Base-by-base conservation (phyloP, 495 filamentous ascomycete species). In the Talaromyces adpressus region DNA sequence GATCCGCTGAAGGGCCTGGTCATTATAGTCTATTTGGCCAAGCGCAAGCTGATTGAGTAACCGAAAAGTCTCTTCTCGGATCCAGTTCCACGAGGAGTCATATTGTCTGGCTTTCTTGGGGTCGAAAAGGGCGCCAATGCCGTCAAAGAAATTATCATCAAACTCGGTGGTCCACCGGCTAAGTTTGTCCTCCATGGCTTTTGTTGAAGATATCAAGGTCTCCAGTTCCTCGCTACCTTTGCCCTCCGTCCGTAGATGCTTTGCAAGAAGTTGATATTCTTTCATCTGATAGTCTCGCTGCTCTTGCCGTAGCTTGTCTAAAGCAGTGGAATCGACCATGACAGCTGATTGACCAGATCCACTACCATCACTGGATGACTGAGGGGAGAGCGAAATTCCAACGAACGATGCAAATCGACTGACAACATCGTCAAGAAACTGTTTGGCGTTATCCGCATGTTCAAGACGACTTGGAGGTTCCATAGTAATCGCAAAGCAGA, bases 21-120 rank as follows among this genome's bases (percentile, higher is more conserved):
- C 94, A 16, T 98, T 89, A 22, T 87, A 90, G 78, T 91, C 86
- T 27, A 98, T 84, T 57, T 94, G 85, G 47, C 94, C 94, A 66
- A 98, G 98, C 69, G 98, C 97, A 68, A 98, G 95, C 71, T 98
- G 94, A 75, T 91, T 98, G 80, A 92, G 98, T 93, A 98, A 98
- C 78, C 85, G 91, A 36, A 98, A 82, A 41, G 93, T 93, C 75
- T 98, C 94, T 71, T 98, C 94, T 61, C 94, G 89, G 29, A 91
- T 94, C 94, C 94, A 98, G 73, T 98, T 98, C 94, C 94, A 98
- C 0, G 91, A 93, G 0, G 94, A 97, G 73, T 98, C 94, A 77
- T 98, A 98, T 11, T 95, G 85, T 73, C 94, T 87, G 22, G 94
- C 92, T 75, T 98, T 98, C 23, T 97, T 84, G 2, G 89, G 79